A percentile compares a stretch with the other conserved stretches of the same genome.
Conservation (phyloP, 2,329 filamentous ascomycete species). For the Trichoderma koningii region DNA sequence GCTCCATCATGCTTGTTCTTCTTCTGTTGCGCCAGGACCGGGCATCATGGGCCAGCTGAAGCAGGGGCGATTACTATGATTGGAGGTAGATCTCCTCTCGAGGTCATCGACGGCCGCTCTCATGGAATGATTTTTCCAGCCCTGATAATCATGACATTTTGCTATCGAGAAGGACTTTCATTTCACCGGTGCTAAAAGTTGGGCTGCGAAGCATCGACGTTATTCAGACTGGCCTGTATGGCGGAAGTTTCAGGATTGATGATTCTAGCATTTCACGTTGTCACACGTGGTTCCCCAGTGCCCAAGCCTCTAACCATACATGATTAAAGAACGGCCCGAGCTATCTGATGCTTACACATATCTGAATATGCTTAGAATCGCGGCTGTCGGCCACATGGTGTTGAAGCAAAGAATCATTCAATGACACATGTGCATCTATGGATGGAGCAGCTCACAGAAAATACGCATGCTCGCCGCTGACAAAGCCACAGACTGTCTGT, state of each 20-base stretch:
- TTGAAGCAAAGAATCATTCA: neutral
- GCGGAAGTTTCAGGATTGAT: neutral
- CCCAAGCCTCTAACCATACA: no score
- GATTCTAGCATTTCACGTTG: no score
- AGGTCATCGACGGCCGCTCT: neutral
- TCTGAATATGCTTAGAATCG: neutral
- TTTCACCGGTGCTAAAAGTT: neutral
- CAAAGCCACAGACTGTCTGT: neutral
- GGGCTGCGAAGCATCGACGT: neutral
- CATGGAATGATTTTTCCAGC: constrained; percentile 2
- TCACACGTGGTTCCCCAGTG: no score
- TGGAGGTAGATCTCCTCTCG: neutral
- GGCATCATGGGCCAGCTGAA: neutral
- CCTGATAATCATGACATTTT: constrained; percentile 2
- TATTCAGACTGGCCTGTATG: neutral
- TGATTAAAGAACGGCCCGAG: no score
- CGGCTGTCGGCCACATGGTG: neutral
- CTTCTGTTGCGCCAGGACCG: neutral
- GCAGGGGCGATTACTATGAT: constrained; percentile 1
- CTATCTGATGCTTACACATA: neutral
- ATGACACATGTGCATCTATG: neutral
- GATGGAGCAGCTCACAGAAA: neutral
- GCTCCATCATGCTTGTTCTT: neutral
- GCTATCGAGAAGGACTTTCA: neutral
- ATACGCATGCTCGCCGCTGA: neutral